Evolutionary conservation across 2,329 filamentous ascomycete species (phyloP), one percentile per base, ranked within the genome.

Genomic region (Bimuria novae-zelandiae): DNA sequence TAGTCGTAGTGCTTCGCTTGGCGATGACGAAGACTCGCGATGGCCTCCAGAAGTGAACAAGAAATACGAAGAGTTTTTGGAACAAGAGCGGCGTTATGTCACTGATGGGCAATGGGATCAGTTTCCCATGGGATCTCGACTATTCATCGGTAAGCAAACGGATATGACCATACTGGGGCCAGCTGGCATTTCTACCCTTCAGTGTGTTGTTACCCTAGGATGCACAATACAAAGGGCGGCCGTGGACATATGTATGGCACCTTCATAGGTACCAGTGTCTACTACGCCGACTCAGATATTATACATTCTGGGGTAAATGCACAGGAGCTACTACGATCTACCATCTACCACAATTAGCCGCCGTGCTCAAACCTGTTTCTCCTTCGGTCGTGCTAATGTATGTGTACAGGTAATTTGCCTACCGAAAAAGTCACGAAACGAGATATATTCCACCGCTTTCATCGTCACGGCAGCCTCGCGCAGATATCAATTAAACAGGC

Each of bases 401-500:
- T 51, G 27, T 17, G 3, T 35, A 16, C 68, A 90, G 92, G 92
- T 49, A 99, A 97, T 70, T 81, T 99, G 10, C 92, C 92, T 1
- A 93, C 89, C 48, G 93, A 97, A 71, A 88, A 92, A 69, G 92
- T 96, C 12, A 94, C 90, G 6, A 97, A 97, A 75, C 85, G 89
- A 60, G 92, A 97, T 74, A 86, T 97, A 7, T 97, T 96, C 75
- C 89, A 96, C 69, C 82, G 93, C 16, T 97, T 99, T 70, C 86
- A 92, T 68, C 83, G 82, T 52, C 92, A 91, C 70, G 94, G 94
- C 49, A 88, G 87, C 56, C 80, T 99, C 41, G 93, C 92, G 1
- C 94, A 99, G 71, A 94, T 97, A 55, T 96, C 92, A 0, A 90
- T 97, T 64, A 97, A 97, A 74, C 92, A 94, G 61, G 92, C 92